Percentiles rank a stretch among this genome's conserved stretches.
Conservation (phyloP, 331 rosid genomes). For the Pyrus hybrid region DNA sequence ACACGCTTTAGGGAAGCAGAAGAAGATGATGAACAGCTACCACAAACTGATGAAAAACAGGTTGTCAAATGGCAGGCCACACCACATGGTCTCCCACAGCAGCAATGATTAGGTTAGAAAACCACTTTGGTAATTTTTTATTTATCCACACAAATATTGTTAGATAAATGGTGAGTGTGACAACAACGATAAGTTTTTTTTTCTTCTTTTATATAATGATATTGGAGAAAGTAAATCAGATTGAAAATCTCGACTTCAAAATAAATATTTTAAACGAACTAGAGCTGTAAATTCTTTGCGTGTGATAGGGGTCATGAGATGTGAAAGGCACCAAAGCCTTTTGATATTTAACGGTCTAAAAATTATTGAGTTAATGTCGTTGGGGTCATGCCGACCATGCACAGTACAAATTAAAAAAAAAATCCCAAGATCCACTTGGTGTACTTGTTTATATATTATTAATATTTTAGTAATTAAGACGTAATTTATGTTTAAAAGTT, state of each 20-base stretch:
- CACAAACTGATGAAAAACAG: slow-evolving; percentile 27
- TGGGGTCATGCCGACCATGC: background rate
- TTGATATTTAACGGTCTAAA: background rate
- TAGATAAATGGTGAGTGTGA: background rate
- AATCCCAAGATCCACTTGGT: background rate
- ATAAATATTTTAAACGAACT: too few species aligned
- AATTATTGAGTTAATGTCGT: background rate
- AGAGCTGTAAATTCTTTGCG: too few species aligned
- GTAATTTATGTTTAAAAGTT: too few species aligned
- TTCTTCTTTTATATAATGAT: too few species aligned
- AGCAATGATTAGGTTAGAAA: slow-evolving; percentile 48
- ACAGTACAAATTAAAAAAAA: background rate
- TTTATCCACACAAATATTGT: slow-evolving; percentile 21
- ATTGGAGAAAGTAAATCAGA: too few species aligned
- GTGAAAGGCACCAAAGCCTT: background rate
- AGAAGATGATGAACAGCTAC: slow-evolving; percentile 35
- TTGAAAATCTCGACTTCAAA: too few species aligned
- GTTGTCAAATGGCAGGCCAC: slow-evolving; percentile 48
- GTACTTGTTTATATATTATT: background rate
- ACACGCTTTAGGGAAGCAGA: slow-evolving; percentile 22
- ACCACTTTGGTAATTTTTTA: slow-evolving; percentile 18
- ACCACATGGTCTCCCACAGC: slow-evolving; percentile 55
- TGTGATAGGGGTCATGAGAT: background rate
- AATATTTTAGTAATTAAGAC: too few species aligned
- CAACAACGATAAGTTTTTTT: background rate